Evolutionary conservation across 2,329 filamentous ascomycete genomes (phyloP), one percentile per base, ranked within the genome.

Genomic region (Epichloe glyceriae): DNA sequence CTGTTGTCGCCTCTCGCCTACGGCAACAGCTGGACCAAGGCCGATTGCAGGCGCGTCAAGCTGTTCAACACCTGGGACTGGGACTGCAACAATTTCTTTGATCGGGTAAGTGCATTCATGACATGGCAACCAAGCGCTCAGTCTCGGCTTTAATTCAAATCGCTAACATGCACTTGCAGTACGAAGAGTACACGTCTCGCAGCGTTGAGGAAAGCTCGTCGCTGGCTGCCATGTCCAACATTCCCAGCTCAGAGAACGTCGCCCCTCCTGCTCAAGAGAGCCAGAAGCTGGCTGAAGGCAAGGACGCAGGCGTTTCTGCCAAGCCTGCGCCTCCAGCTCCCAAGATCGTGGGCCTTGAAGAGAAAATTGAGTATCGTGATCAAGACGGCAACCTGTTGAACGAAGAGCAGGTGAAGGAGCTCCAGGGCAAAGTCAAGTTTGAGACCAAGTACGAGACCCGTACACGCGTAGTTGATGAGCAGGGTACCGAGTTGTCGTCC

Each of bases 361-460:
- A 96, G 70, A 85, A 83, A 58, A 73, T 97, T 45, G 93, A 97
- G 70, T 98, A 95, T 70, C 86, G 93, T 33, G 56, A 58, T 46
- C 53, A 56, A 90, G 76, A 95, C 59, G 93, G 93, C 57, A 96
- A 96, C 62, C 67, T 97, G 34, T 78, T 98, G 34, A 74, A 91
- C 62, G 81, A 85, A 50, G 86, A 89, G 62, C 80, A 95, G 64
- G 89, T 98, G 53, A 80, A 85, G 61, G 80, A 79, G 19, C 79
- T 98, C 34, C 80, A 91, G 66, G 93, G 91, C 61, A 94, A 95
- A 69, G 90, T 97, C 53, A 88, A 88, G 61, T 96, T 98, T 71
- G 83, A 94, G 71, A 97, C 93, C 12, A 85, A 85, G 58, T 96
- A 96, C 65, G 91, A 97, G 74, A 96, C 91, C n/a, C 80, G 86